These are phyloP conservation scores for Orychophragmus violaceus DNA, from an alignment of 345 rosid species.

Conservation along the genomic window DNA sequence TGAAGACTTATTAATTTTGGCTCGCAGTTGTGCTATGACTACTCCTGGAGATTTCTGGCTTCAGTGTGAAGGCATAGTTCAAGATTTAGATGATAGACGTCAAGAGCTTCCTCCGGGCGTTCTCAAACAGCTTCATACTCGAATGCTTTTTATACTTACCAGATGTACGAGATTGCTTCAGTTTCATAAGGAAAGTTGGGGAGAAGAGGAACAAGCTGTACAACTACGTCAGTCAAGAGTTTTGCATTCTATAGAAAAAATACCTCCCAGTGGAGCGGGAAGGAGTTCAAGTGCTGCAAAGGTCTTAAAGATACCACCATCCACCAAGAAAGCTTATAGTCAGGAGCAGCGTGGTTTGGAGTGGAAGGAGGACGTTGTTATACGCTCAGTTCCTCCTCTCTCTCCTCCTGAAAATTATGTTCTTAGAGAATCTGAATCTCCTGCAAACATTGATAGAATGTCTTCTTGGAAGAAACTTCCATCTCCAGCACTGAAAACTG, in stretches of 20 bases:
- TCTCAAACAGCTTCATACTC: conserved; percentile 90
- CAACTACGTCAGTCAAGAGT: conserved; percentile 79
- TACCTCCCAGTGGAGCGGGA: conserved; percentile 39
- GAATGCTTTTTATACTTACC: conserved; percentile 97
- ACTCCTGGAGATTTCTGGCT: conserved; percentile 98
- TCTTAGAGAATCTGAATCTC: conserved; percentile 53
- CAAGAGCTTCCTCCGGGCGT: conserved; percentile 93
- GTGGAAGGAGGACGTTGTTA: conserved; percentile 57
- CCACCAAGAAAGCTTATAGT: conserved; percentile 83
- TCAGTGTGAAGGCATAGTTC: conserved; percentile 98
- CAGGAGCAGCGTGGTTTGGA: conserved; percentile 78
- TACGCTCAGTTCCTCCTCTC: conserved; percentile 39
- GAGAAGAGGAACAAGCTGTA: conserved; percentile 66
- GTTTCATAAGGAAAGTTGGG: conserved; percentile 96
- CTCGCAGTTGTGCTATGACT: conserved; percentile 95
- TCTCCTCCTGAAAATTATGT: conserved; percentile 37
- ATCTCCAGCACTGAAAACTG: conserved; percentile 56
- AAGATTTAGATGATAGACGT: conserved; percentile 95
- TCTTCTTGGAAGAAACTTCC: conserved; percentile 95
- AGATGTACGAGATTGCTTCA: conserved; percentile 96
- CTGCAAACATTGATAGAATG: conserved; percentile 60
- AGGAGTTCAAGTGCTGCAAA: conserved; percentile 63
- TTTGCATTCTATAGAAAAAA: conserved; percentile 70
- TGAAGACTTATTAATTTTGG: conserved; percentile 90
- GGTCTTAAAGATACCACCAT: conserved; percentile 42